Evolutionary conservation across 345 rosid species (phyloP).

Genomic region (Gossypium rotundifolium): DNA sequence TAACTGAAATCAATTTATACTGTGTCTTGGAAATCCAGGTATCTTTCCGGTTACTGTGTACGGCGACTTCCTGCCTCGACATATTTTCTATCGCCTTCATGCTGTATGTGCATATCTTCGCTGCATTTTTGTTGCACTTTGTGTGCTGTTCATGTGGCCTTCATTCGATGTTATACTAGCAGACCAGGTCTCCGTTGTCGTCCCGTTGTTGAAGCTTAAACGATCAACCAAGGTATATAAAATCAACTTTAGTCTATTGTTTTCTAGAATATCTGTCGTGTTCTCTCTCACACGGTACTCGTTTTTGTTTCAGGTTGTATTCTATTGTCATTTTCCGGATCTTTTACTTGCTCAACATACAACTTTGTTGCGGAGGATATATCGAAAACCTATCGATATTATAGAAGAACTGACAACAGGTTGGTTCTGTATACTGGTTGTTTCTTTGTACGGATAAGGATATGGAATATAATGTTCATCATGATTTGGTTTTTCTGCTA

Average conservation of each 20-base stretch:
- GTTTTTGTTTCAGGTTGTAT: conserved; percentile 50
- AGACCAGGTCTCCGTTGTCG: conserved; percentile 80
- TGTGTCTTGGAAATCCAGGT: conserved; percentile 32
- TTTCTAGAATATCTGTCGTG: background rate
- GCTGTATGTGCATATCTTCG: conserved; percentile 79
- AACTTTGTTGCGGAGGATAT: conserved; percentile 63
- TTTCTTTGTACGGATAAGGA: background rate
- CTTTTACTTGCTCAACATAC: conserved; percentile 78
- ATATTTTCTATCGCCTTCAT: conserved; percentile 77
- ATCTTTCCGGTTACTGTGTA: conserved; percentile 70
- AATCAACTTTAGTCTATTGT: conserved; percentile 1
- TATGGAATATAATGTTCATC: background rate
- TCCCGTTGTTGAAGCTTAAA: conserved; percentile 73
- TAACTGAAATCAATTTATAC: background rate
- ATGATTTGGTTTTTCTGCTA: background rate
- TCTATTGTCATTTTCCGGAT: conserved; percentile 96
- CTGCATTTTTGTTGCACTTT: conserved; percentile 78
- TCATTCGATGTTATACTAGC: conserved; percentile 69
- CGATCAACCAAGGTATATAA: conserved; percentile 56
- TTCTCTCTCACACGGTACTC: conserved; percentile 1
- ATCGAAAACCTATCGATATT: conserved; percentile 78
- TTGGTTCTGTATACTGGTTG: conserved; percentile 15
- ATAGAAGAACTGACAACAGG: conserved; percentile 84
- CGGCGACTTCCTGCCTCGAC: conserved; percentile 77
- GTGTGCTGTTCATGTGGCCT: conserved; percentile 64